Percentiles rank a stretch among this genome's conserved stretches.
phyloP scores from a whole-genome alignment of 2,329 filamentous ascomycete genomes.

The Dendryphion nanum region DNA sequence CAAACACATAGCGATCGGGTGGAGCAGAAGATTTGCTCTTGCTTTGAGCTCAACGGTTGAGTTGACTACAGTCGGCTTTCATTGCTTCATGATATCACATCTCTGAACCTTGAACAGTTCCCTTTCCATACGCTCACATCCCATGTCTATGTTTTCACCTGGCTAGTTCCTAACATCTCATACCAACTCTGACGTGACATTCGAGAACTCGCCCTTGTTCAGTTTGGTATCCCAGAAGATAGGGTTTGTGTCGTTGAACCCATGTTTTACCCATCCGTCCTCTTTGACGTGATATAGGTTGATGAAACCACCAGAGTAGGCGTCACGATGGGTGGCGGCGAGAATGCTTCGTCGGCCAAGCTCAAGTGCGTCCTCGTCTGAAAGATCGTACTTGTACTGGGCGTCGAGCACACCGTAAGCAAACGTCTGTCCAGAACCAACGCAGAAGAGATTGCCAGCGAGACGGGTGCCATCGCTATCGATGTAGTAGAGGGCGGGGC shows the following conservation, averaged over 20 bases:
- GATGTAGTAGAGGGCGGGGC: conserved; percentile 97
- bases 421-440: conserved; percentile 97
- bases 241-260: conserved; percentile 96
- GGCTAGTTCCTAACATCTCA: too few relatives aligned
- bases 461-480: conserved; percentile 94
- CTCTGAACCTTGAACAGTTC: too few relatives aligned
- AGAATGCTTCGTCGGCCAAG: conserved; percentile 89
- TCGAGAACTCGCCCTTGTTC: conserved; percentile 97
- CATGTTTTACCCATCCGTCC: conserved; percentile 97
- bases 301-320: conserved; percentile 98
- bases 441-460: conserved; percentile 94
- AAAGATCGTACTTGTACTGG: conserved; percentile 88
- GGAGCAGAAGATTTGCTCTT: too few relatives aligned
- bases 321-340: conserved; percentile 93
- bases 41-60: too few relatives aligned
- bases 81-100: too few relatives aligned
- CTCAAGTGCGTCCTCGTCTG: conserved; percentile 83
- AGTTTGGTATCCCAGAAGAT: conserved; percentile 99
- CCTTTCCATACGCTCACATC: too few relatives aligned
- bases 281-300: conserved; percentile 99
- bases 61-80: too few relatives aligned
- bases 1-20: too few relatives aligned
- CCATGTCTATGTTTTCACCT: too few relatives aligned
- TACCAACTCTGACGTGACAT: conserved; percentile 79
- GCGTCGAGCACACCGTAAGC: conserved; percentile 97